Percentiles rank a stretch among this genome's conserved stretches.
Evolutionary conservation across 306 rosid genomes (phyloP).

Genomic region (Dryas octopetala): DNA sequence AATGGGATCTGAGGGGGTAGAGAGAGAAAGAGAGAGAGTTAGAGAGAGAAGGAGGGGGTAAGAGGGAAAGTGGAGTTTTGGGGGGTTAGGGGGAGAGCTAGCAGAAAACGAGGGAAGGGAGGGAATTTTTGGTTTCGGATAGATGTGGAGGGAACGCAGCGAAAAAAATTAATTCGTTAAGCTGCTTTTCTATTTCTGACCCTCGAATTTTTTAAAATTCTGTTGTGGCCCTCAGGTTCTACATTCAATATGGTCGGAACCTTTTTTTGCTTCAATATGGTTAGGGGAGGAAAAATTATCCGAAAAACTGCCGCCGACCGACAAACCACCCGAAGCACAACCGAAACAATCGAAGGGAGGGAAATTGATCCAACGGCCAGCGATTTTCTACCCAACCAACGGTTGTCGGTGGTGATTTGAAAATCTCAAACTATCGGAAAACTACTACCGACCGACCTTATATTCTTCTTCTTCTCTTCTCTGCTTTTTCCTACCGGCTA

Average conservation of each 20-base stretch:
- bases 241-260: not conserved
- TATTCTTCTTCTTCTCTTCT: no score
- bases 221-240: not conserved
- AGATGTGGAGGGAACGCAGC: conserved; percentile 96
- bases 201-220: not conserved
- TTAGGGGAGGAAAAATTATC: no score
- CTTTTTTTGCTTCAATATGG: no score
- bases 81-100: conserved; percentile 38
- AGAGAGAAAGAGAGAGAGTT: conserved; percentile 26
- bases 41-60: conserved; percentile 25
- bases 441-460: no score
- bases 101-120: conserved; percentile 98
- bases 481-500: no score
- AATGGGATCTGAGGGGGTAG: conserved; percentile 35
- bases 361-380: no score
- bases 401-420: no score
- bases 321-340: no score
- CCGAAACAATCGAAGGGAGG: no score
- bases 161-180: conserved; percentile 20
- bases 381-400: no score
- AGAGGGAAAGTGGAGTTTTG: conserved; percentile 22
- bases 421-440: no score
- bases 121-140: conserved; percentile 95
- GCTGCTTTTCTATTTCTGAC: conserved; percentile 27
- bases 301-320: no score